A percentile compares a stretch with the other conserved stretches of the same genome.
Conservation (phyloP, 768 basidiomycete genomes). For the Pleurotus tuoliensis region DNA sequence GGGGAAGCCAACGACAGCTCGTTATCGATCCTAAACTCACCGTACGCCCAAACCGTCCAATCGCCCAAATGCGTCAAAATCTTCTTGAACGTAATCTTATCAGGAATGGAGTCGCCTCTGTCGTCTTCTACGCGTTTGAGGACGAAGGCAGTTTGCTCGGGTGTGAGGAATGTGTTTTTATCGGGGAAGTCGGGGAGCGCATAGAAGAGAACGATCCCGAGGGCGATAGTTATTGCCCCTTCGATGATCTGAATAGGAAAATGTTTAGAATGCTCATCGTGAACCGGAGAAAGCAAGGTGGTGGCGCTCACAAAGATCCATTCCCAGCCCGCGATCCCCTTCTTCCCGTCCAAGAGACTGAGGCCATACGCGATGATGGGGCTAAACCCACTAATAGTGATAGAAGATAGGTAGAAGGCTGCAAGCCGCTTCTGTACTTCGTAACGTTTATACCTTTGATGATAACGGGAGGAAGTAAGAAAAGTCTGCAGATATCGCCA, state of each 20-base stretch:
- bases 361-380: slow-evolving; percentile 41
- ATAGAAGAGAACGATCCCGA: slow-evolving; percentile 37
- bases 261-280: too few relatives aligned
- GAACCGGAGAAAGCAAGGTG: not conserved
- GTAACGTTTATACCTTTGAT: slow-evolving; percentile 19
- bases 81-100: slow-evolving; percentile 32
- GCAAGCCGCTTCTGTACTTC: slow-evolving; percentile 25
- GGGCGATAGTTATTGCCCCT: slow-evolving; percentile 36
- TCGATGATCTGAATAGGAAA: slow-evolving; percentile 34
- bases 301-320: slow-evolving; percentile 43
- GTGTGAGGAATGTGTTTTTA: slow-evolving; percentile 39
- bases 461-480: not conserved
- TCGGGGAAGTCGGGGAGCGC: slow-evolving; percentile 45
- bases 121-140: slow-evolving; percentile 45
- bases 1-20: not conserved
- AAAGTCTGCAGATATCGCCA: not conserved
- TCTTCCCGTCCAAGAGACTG: slow-evolving; percentile 34
- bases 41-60: slow-evolving; percentile 46
- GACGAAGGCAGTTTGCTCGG: slow-evolving; percentile 39
- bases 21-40: slow-evolving; percentile 19
- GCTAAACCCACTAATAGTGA: slow-evolving; percentile 36
- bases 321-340: slow-evolving; percentile 40
- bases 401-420: slow-evolving; percentile 32
- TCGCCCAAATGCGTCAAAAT: slow-evolving; percentile 36
- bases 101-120: slow-evolving; percentile 46